Evolutionary conservation across 768 basidiomycete genomes (phyloP).

Genomic region (Leccinum subtestaceum): DNA sequence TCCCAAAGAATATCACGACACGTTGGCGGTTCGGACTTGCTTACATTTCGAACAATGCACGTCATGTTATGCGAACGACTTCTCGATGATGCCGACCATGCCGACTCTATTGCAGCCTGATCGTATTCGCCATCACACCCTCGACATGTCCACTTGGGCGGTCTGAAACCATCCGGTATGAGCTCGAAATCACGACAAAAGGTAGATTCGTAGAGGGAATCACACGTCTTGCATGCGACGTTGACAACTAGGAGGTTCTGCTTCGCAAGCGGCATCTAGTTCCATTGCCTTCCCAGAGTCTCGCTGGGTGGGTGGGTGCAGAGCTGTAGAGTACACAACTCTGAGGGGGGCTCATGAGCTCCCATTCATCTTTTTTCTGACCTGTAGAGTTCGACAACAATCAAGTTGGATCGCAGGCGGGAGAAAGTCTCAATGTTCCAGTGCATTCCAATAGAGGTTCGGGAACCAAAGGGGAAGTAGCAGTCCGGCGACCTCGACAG

Average conservation of each 20-base stretch:
- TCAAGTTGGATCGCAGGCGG: slow-evolving; percentile 84
- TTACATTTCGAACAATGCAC: slow-evolving; percentile 62
- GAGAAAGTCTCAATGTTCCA: slow-evolving; percentile 94
- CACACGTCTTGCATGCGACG: slow-evolving; percentile 63
- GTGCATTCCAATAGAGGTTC: slow-evolving; percentile 57
- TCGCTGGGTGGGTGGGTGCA: slow-evolving; percentile 53
- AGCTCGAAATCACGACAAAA: slow-evolving; percentile 91
- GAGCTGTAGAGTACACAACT: slow-evolving; percentile 59
- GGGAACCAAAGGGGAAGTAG: too few species aligned
- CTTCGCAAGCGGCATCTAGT: slow-evolving; percentile 58
- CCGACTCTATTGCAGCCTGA: slow-evolving; percentile 82
- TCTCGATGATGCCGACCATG: slow-evolving; percentile 65
- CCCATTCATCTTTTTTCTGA: slow-evolving; percentile 37
- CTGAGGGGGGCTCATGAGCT: slow-evolving; percentile 55
- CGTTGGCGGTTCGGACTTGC: slow-evolving; percentile 69
- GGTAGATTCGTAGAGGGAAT: slow-evolving; percentile 84
- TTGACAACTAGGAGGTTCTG: slow-evolving; percentile 91
- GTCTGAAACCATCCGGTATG: slow-evolving; percentile 54
- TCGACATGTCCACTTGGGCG: slow-evolving; percentile 62
- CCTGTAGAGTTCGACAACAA: slow-evolving; percentile 42
- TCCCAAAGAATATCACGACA: too few species aligned
- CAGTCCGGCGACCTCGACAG: too few species aligned
- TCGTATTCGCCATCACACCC: slow-evolving; percentile 86
- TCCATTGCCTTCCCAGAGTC: slow-evolving; percentile 71
- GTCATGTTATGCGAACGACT: slow-evolving; percentile 84